phyloP scores from a whole-genome alignment of 768 basidiomycete species.

The Macrolepiota dolichaula region DNA sequence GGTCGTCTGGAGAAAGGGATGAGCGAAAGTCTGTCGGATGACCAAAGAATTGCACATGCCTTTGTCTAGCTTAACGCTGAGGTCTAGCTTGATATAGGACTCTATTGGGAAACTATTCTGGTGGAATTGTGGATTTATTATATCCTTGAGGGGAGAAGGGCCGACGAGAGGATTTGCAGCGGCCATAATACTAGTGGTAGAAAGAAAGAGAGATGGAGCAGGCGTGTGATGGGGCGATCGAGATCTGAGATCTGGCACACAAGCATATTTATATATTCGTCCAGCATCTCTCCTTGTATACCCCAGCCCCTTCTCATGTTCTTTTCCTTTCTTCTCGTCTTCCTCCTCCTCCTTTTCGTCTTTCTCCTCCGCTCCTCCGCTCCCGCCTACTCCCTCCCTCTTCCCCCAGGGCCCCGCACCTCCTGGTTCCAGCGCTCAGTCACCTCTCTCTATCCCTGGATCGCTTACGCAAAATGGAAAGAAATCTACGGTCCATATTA shows the following conservation, averaged over 20 bases:
- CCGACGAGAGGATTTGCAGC: constrained; percentile 50
- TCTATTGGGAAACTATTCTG: constrained; percentile 89
- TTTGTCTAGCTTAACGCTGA: constrained; percentile 88
- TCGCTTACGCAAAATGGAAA: constrained; percentile 42
- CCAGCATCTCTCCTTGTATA: neutral
- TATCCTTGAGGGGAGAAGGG: constrained; percentile 59
- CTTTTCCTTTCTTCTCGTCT: neutral
- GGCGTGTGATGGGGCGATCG: constrained; percentile 1
- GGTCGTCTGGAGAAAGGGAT: constrained; percentile 60
- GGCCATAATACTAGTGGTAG: constrained; percentile 24
- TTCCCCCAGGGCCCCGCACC: constrained; percentile 29
- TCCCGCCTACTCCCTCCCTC: constrained; percentile 16
- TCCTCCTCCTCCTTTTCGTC: neutral
- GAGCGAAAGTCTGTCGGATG: neutral
- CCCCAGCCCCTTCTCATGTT: constrained; percentile 4
- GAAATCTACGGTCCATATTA: constrained; percentile 33
- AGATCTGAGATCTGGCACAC: neutral
- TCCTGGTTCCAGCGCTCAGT: constrained; percentile 28
- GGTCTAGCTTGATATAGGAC: constrained; percentile 73
- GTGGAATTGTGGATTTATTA: constrained; percentile 89
- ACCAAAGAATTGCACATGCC: constrained; percentile 44
- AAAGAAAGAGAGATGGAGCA: neutral
- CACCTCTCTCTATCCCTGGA: constrained; percentile 38
- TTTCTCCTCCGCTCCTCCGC: neutral
- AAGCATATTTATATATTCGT: neutral